Percentiles rank a stretch among this genome's conserved stretches.
Evolutionary conservation across 2,329 filamentous ascomycete genomes (phyloP).

Genomic region (Fusarium denticulatum): DNA sequence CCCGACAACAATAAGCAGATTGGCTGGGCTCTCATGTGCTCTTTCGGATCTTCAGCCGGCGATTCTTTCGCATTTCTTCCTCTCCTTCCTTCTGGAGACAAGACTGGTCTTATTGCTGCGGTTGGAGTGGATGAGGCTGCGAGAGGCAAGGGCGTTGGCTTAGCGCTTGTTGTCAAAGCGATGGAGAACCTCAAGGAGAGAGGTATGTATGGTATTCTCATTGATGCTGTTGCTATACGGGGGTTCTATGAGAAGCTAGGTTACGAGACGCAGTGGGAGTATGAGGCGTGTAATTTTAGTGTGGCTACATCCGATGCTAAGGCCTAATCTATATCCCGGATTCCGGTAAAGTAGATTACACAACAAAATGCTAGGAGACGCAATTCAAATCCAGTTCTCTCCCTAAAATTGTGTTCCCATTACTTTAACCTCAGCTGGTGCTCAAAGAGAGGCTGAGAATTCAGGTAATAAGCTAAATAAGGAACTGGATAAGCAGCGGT

Average conservation of each 20-base stretch:
- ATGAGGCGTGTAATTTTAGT: conserved; percentile 15
- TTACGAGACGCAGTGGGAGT: conserved; percentile 29
- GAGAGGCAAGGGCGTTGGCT: conserved; percentile 32
- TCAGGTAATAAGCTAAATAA: neutral
- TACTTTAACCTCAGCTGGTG: fast-evolving
- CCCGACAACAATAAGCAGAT: conserved; percentile 38
- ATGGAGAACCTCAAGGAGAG: conserved; percentile 36
- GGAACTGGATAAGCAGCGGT: neutral
- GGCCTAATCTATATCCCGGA: neutral
- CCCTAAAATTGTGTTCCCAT: fast-evolving
- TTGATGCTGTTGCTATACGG: conserved; percentile 34
- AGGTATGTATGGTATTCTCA: conserved; percentile 31
- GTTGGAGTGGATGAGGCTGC: conserved; percentile 35
- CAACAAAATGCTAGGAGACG: fast-evolving
- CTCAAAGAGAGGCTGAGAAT: neutral
- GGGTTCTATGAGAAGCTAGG: conserved; percentile 39
- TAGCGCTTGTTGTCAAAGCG: conserved; percentile 36
- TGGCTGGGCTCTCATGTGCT: conserved; percentile 42
- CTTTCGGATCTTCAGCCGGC: neutral
- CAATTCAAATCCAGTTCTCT: fast-evolving
- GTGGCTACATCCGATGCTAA: fast-evolving
- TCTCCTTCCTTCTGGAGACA: conserved; percentile 27
- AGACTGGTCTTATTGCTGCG: conserved; percentile 37
- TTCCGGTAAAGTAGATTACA: fast-evolving
- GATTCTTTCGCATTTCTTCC: conserved; percentile 28